phyloP scores from a whole-genome alignment of 2,329 filamentous ascomycete species.

The Penicillium palitans region DNA sequence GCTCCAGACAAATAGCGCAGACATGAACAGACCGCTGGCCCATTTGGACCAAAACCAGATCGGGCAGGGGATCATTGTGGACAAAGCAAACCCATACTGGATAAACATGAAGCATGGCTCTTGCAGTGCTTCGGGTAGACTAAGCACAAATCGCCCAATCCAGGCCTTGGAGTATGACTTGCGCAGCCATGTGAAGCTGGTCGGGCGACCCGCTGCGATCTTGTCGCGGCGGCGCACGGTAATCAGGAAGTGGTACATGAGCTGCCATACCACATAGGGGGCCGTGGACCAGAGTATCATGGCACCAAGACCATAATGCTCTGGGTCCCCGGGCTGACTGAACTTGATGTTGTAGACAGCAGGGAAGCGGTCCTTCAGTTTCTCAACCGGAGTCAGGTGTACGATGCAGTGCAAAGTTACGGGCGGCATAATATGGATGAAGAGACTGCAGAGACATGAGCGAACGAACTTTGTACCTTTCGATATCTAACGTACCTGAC shows the following conservation, averaged over 20 bases:
- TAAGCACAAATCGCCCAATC: constrained; percentile 82
- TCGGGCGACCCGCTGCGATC: constrained; percentile 92
- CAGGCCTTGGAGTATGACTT: constrained; percentile 85
- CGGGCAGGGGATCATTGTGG: constrained; percentile 93
- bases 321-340: constrained; percentile 66
- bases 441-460: constrained; percentile 59
- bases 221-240: constrained; percentile 92
- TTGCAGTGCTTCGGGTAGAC: constrained; percentile 72
- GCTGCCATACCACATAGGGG: constrained; percentile 90
- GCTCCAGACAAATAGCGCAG: constrained; percentile 86
- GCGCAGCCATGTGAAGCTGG: constrained; percentile 95
- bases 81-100: constrained; percentile 84
- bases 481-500: constrained; percentile 61
- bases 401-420: constrained; percentile 90
- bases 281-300: constrained; percentile 96
- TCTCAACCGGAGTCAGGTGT: constrained; percentile 69
- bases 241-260: constrained; percentile 91
- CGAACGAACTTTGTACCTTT: not conserved
- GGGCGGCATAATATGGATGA: constrained; percentile 99
- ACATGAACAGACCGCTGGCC: constrained; percentile 74
- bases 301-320: constrained; percentile 74
- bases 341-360: constrained; percentile 80
- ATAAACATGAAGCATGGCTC: constrained; percentile 94
- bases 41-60: constrained; percentile 90
- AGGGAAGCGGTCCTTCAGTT: constrained; percentile 72